These are phyloP conservation scores for Millerozyma miso DNA, from an alignment of 805 yeast genomes.

Conservation along the genomic window DNA sequence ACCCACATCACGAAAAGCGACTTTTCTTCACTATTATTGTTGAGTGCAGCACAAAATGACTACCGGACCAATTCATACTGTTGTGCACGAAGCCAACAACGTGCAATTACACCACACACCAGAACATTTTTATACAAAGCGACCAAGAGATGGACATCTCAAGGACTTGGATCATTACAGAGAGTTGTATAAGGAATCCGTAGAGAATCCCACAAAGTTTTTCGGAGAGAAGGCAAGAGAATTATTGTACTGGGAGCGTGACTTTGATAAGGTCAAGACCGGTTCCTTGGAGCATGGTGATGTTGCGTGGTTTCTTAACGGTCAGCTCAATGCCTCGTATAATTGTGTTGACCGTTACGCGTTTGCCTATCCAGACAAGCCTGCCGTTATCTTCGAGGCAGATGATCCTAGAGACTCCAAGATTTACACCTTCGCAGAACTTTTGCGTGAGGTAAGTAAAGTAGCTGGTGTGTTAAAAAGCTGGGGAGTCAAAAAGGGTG, in stretches of 20 bases:
- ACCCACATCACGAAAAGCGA: too few relatives aligned
- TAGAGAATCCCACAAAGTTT: constrained; percentile 74
- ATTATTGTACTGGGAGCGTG: constrained; percentile 74
- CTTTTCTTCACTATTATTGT: neutral
- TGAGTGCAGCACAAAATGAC: constrained; percentile 16
- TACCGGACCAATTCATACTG: constrained; percentile 31
- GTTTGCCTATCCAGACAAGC: constrained; percentile 60
- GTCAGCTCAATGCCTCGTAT: constrained; percentile 74
- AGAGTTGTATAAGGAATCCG: constrained; percentile 65
- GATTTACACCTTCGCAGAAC: constrained; percentile 64
- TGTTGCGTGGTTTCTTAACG: constrained; percentile 74
- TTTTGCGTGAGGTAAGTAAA: constrained; percentile 64
- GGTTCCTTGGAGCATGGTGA: constrained; percentile 59
- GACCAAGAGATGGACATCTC: constrained; percentile 60
- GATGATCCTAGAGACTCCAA: constrained; percentile 68
- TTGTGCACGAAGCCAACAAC: constrained; percentile 61
- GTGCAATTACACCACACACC: constrained; percentile 50
- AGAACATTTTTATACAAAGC: constrained; percentile 49
- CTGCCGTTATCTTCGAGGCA: constrained; percentile 76
- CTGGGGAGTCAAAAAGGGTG: constrained; percentile 75
- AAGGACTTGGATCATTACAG: constrained; percentile 64
- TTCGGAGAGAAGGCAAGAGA: constrained; percentile 75
- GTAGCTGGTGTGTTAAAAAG: constrained; percentile 64
- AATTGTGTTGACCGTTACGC: constrained; percentile 86
- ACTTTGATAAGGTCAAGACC: constrained; percentile 58